Base-by-base conservation (phyloP, 2,329 filamentous ascomycete species). In the Fusarium sp. region DNA sequence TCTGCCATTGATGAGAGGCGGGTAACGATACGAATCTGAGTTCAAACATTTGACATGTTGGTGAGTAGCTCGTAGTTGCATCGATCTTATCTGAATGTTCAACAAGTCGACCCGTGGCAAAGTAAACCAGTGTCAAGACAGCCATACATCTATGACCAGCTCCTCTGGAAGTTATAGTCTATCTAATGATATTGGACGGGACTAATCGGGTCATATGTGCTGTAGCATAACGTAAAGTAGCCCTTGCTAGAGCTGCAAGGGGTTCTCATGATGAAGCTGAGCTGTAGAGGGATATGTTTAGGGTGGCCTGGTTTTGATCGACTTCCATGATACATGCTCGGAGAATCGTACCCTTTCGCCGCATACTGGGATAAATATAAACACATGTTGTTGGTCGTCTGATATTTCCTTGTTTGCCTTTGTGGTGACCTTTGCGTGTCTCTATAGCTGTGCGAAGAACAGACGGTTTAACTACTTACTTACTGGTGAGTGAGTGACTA, bases 1-100 rank as follows among this genome's bases (percentile, higher is more conserved):
- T 57, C 52, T 52, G 42, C 38, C 32, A 55, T 47, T 44, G 57
- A 61, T 12, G 51, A 56, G 55, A 36, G 40, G 28, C 39, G 24
- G 24, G 14, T 43, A n/a, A 45, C 30, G 40, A 36, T 51, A 39
- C 38, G n/a, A 42, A 26, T n/a, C 17, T n/a, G 8, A 17, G 5
- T 24, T 26, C 17, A 30, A 10, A 30, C 3, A 19, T 38, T n/a
- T 21, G 6, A 28, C 36, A 3, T 7, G 11, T 19, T 14, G 15
- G n/a, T 10, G 20, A 15, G 23, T 20, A 21, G 19, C 30, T 24
- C 47, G 21, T 54, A 42, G 28, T 51, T 26, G 15, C 20, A 19
- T 19, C 6, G 7, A 15, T 17, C 24, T 32, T 17, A 11, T 28
- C 12, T 26, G 15, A 2, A 4, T 38, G 10, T n/a, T 12, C 26